phyloP scores from a whole-genome alignment of 2,329 filamentous ascomycete species.

The Ophiostoma piceae region DNA sequence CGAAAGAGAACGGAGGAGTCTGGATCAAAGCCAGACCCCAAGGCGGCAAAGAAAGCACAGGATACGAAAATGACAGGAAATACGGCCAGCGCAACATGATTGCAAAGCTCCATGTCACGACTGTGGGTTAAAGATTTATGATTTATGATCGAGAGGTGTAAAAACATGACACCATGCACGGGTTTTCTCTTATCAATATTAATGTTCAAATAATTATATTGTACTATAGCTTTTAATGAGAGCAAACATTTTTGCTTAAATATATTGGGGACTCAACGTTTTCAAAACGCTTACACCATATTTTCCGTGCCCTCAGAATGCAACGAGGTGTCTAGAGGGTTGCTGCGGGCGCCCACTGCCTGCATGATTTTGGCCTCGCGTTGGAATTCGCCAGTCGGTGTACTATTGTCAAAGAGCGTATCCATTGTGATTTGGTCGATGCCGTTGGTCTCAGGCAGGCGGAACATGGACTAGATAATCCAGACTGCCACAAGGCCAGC shows the following conservation, averaged over 20 bases:
- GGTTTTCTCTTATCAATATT: neutral
- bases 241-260: neutral
- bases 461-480: constrained; percentile 25
- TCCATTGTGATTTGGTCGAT: constrained; percentile 28
- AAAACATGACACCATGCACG: neutral
- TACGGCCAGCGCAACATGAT: neutral
- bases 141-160: neutral
- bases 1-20: constrained; percentile 5
- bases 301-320: neutral
- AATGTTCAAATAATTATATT: neutral
- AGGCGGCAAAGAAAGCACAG: neutral
- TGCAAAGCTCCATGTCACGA: neutral
- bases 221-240: neutral
- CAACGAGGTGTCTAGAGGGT: neutral
- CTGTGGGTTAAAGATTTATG: neutral
- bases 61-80: neutral
- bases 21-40: neutral
- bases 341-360: neutral
- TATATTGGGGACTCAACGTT: neutral
- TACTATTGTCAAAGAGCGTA: constrained; percentile 24
- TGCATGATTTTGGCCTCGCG: constrained; percentile 16
- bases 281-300: neutral
- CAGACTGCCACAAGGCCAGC: constrained; percentile 20
- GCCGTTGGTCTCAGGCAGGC: constrained; percentile 26
- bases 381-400: constrained; percentile 20